These are phyloP conservation scores for Penicillium sp. DNA, from an alignment of 2,329 filamentous ascomycete species.

Conservation along the genomic window DNA sequence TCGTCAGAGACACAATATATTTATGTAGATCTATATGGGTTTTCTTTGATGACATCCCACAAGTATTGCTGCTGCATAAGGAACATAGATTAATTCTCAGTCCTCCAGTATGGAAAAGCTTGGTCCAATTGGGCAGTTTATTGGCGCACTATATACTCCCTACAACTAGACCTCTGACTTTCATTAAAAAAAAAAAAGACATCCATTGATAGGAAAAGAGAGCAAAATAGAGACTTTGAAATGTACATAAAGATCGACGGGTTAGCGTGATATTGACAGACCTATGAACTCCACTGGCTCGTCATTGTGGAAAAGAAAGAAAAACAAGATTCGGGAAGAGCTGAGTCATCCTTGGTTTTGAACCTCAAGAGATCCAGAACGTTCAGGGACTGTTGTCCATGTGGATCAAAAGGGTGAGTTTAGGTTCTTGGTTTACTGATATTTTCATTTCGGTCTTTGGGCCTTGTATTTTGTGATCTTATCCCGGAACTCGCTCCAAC, in stretches of 20 bases:
- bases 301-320: slow-evolving; percentile 3
- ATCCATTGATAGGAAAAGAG: not conserved
- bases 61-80: too few relatives aligned
- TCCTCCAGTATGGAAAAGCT: not conserved
- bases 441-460: not conserved
- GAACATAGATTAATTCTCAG: not conserved
- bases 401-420: not conserved
- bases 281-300: slow-evolving; percentile 11
- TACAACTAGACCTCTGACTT: too few relatives aligned
- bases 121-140: not conserved
- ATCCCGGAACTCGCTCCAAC: not conserved
- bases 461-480: not conserved
- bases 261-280: slow-evolving; percentile 7
- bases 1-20: too few relatives aligned
- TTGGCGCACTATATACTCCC: not conserved
- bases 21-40: too few relatives aligned
- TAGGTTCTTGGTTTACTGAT: not conserved
- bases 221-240: not conserved
- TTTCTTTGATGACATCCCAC: too few relatives aligned
- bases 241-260: slow-evolving; percentile 8
- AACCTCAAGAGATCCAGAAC: not conserved
- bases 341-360: slow-evolving; percentile 16
- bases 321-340: slow-evolving; percentile 19
- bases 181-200: not conserved
- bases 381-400: not conserved